phyloP scores from a whole-genome alignment of 495 filamentous ascomycete genomes.

The Collariella sp. region DNA sequence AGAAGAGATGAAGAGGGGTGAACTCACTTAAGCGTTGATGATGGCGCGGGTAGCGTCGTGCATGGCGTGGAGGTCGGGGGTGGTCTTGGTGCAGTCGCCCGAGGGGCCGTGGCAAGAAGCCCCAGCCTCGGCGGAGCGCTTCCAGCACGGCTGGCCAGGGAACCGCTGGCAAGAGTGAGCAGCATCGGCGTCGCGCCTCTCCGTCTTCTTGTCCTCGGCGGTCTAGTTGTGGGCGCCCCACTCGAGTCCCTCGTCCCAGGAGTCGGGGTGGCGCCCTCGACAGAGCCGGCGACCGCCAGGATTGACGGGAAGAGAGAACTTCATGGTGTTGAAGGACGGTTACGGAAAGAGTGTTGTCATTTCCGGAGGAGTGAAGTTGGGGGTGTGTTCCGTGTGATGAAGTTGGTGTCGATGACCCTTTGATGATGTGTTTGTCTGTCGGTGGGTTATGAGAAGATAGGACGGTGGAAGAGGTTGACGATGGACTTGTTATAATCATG shows the following conservation, averaged over 20 bases:
- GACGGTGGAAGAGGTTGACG: neutral
- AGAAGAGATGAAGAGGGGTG: neutral
- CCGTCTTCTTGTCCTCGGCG: neutral
- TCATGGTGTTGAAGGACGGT: constrained; percentile 27
- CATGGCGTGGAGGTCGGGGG: constrained; percentile 30
- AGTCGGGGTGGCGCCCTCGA: constrained; percentile 21
- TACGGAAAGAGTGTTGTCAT: constrained; percentile 4
- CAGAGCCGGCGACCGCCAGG: constrained; percentile 23
- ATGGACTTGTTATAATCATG: constrained; percentile 11
- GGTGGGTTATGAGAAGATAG: constrained; percentile 1
- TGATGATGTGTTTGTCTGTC: neutral
- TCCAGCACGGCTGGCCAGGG: constrained; percentile 11
- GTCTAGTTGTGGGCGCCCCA: constrained; percentile 1
- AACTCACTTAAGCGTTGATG: constrained; percentile 23
- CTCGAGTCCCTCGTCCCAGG: constrained; percentile 20
- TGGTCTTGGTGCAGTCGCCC: constrained; percentile 29
- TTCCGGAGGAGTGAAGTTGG: neutral
- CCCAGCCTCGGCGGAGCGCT: neutral
- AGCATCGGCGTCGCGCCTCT: constrained; percentile 18
- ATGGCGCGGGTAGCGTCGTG: constrained; percentile 26
- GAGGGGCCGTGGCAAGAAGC: constrained; percentile 20
- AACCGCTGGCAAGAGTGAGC: constrained; percentile 1
- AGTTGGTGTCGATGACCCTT: neutral
- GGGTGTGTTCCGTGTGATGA: neutral
- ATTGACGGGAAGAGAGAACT: constrained; percentile 29